Base-by-base conservation (phyloP, 768 basidiomycete genomes). In the Leccinum aurantiacum region DNA sequence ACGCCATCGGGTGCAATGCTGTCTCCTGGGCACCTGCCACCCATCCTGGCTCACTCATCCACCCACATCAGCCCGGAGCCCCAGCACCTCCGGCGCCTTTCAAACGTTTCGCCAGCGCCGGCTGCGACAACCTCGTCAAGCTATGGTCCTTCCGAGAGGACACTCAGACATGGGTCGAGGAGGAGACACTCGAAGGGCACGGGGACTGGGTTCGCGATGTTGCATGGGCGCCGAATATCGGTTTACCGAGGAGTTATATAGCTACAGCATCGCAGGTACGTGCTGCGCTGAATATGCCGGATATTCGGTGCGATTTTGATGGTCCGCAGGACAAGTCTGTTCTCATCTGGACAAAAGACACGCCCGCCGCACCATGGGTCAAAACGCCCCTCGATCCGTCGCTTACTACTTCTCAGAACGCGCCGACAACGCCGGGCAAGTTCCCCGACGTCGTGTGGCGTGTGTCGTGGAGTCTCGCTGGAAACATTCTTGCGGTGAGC, bases 391-490 rank as follows among this genome's bases (percentile, higher is more conserved):
- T 96, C 37, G 91, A 95, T 67, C 90, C 91, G 1, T 83, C 84
- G 1, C 77, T 80, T 9, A 75, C 82, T 6, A 69, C 74, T 14
- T 77, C 80, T 3, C 77, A 80, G 51, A 75, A 78, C 8, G 69
- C 81, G 8, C 78, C 79, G 8, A 75, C 71, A 47, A 78, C 74
- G 71, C 76, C 84, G 15, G 91, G 91, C 24, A 94, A 90, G 72
- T 98, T 98, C 78, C 92, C 93, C 2, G 96, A 98, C 71, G 93
- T 95, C 5, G 95, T 98, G 25, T 98, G 96, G 97, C 85, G 96
- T n/a, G 94, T 98, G 35, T 93, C 91, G 49, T 99, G 97, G 97
- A 95, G 93, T 64, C 82, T 98, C 25, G 93, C 95, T 1, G 97
- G 96, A 17, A 98, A 98, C 70, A 84, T 99, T 54, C 81, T 98